These are phyloP conservation scores for Globisporangium spinosum DNA, from an alignment of 352 stramenopile genomes.

Conservation along the genomic window DNA sequence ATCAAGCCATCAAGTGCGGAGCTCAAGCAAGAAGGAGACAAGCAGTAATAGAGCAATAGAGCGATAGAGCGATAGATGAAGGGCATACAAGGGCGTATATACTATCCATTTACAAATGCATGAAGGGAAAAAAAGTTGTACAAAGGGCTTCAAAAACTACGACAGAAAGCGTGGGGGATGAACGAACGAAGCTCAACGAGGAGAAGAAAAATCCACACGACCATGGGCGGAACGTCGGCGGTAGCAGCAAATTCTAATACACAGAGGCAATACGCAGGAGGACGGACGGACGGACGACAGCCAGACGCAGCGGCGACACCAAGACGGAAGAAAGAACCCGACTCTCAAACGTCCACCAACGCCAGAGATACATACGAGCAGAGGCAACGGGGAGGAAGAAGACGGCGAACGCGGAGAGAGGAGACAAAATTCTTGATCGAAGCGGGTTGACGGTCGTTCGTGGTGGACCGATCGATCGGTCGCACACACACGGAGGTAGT, in stretches of 20 bases:
- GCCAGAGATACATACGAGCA: background rate
- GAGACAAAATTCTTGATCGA: conserved; percentile 12
- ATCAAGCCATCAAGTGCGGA: background rate
- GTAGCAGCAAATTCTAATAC: conserved; percentile 11
- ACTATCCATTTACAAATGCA: conserved; percentile 10
- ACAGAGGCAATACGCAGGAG: conserved; percentile 4
- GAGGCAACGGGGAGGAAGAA: background rate
- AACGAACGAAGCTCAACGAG: background rate
- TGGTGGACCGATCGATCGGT: background rate
- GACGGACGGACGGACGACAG: background rate
- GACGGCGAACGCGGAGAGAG: conserved; percentile 8
- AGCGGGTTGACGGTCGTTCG: background rate
- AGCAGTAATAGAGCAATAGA: background rate
- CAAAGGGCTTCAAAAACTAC: conserved; percentile 6
- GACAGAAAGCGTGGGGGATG: background rate
- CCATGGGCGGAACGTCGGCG: conserved; percentile 7
- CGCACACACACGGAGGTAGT: background rate
- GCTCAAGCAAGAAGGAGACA: background rate
- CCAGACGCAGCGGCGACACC: background rate
- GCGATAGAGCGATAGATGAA: background rate
- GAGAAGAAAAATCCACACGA: conserved; percentile 9
- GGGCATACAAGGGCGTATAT: conserved; percentile 3
- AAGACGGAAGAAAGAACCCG: background rate
- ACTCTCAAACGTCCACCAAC: background rate
- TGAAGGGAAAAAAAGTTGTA: background rate